Percentiles rank a stretch among this genome's conserved stretches.
Conservation (phyloP, 192 early-diverging fungal species). For the Rhizophagus sp. region DNA sequence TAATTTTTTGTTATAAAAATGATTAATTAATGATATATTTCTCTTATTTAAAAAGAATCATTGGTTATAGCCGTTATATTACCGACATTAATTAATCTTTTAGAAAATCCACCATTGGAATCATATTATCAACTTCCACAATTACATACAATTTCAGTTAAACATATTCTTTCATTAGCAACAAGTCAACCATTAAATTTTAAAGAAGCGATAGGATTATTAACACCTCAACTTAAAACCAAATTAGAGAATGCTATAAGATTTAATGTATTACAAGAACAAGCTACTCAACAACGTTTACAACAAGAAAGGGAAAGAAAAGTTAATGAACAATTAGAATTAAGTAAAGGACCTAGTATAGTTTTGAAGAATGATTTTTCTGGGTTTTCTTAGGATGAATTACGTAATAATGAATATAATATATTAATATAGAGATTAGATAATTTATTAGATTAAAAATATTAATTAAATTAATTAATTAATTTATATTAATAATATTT, state of each 20-base stretch:
- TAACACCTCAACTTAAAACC: conserved; percentile 41
- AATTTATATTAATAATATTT: too few species aligned
- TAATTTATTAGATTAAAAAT: too few species aligned
- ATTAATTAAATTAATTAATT: too few species aligned
- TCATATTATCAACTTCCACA: not conserved
- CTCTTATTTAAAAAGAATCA: conserved; percentile 29
- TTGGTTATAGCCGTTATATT: conserved; percentile 44
- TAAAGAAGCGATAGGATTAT: conserved; percentile 38
- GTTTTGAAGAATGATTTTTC: conserved; percentile 46
- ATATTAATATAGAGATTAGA: too few species aligned
- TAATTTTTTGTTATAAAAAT: conserved; percentile 1
- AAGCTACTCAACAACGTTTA: conserved; percentile 43
- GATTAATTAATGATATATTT: not conserved
- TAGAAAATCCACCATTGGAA: conserved; percentile 34
- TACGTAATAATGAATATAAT: too few species aligned
- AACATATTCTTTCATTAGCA: conserved; percentile 46
- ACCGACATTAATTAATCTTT: conserved; percentile 46
- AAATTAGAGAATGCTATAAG: conserved; percentile 54
- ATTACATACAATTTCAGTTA: conserved; percentile 46
- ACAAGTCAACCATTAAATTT: conserved; percentile 43
- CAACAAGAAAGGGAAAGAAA: conserved; percentile 38
- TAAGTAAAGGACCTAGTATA: conserved; percentile 44
- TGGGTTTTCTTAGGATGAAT: conserved; percentile 12
- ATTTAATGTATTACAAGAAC: conserved; percentile 44
- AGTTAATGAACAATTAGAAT: conserved; percentile 23